Evolutionary conservation across 2,329 filamentous ascomycete species (phyloP).

Genomic region (Juglanconis sp.): DNA sequence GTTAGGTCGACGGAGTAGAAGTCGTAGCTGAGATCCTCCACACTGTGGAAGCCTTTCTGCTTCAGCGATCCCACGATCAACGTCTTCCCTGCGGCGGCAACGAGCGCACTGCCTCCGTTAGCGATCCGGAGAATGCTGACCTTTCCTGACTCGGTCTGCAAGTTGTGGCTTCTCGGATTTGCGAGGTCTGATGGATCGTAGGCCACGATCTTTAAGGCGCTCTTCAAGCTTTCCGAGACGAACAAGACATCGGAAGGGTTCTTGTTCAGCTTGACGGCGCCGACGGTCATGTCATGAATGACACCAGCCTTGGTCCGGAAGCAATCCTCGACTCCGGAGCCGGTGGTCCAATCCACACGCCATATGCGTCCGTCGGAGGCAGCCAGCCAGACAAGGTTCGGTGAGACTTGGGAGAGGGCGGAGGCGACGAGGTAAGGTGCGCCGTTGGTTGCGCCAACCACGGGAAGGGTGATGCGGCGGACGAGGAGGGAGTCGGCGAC

Average conservation of each 20-base stretch:
- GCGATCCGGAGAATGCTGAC: constrained; percentile 26
- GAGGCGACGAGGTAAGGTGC: constrained; percentile 39
- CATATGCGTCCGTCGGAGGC: constrained; percentile 56
- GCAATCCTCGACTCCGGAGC: constrained; percentile 37
- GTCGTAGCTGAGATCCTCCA: constrained; percentile 49
- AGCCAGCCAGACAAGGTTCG: constrained; percentile 57
- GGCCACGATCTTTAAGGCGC: constrained; percentile 41
- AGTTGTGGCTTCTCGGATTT: constrained; percentile 10
- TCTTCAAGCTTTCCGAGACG: constrained; percentile 41
- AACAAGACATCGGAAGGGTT: constrained; percentile 43
- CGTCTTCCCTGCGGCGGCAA: constrained; percentile 49
- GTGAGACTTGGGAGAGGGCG: constrained; percentile 37
- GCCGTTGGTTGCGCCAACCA: constrained; percentile 26
- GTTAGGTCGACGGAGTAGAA: constrained; percentile 58
- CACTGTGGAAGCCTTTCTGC: constrained; percentile 27
- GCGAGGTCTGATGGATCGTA: constrained; percentile 36
- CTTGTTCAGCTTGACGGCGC: constrained; percentile 34
- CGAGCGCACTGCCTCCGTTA: constrained; percentile 55
- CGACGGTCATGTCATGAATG: constrained; percentile 44
- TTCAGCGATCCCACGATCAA: constrained; percentile 59
- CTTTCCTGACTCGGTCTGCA: constrained; percentile 10
- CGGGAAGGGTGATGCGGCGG: constrained; percentile 62
- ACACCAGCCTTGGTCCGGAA: constrained; percentile 43
- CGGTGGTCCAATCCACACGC: constrained; percentile 56
- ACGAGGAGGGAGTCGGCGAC: constrained; percentile 76